Evolutionary conservation across 176 grass and related monocot species (phyloP).

Genomic region (Ensete ventricosum): DNA sequence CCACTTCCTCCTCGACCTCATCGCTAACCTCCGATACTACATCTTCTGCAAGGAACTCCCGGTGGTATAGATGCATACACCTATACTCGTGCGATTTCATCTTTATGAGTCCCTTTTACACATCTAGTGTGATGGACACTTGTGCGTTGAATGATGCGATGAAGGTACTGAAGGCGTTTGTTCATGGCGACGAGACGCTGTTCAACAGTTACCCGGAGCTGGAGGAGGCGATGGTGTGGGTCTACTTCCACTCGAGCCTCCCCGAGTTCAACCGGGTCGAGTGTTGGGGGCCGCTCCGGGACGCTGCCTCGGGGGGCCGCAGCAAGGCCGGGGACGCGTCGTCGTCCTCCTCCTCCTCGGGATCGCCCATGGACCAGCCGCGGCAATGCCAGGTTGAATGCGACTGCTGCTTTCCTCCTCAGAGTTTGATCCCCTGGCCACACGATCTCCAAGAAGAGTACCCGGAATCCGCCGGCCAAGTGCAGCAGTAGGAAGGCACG

Average conservation of each 20-base stretch:
- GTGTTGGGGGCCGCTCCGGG: conserved; percentile 83
- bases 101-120: too few species aligned
- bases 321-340: neutral
- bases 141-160: neutral
- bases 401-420: conserved; percentile 86
- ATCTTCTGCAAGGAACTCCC: conserved; percentile 96
- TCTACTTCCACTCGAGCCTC: conserved; percentile 90
- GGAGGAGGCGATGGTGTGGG: conserved; percentile 80
- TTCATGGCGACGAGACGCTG: conserved; percentile 59
- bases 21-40: conserved; percentile 80
- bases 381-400: conserved; percentile 50
- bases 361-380: conserved; percentile 24
- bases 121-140: too few species aligned
- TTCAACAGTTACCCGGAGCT: conserved; percentile 74
- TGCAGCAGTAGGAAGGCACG: neutral
- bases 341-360: too few species aligned
- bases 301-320: conserved; percentile 34
- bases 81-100: too few species aligned
- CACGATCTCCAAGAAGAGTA: conserved; percentile 23
- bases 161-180: conserved; percentile 82
- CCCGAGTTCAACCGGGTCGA: conserved; percentile 68
- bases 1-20: conserved; percentile 75
- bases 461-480: neutral
- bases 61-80: conserved; percentile 45
- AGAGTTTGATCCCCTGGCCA: conserved; percentile 79